Conservation (phyloP, 192 early-diverging fungal genomes). For the Geranomyces variabilis region DNA sequence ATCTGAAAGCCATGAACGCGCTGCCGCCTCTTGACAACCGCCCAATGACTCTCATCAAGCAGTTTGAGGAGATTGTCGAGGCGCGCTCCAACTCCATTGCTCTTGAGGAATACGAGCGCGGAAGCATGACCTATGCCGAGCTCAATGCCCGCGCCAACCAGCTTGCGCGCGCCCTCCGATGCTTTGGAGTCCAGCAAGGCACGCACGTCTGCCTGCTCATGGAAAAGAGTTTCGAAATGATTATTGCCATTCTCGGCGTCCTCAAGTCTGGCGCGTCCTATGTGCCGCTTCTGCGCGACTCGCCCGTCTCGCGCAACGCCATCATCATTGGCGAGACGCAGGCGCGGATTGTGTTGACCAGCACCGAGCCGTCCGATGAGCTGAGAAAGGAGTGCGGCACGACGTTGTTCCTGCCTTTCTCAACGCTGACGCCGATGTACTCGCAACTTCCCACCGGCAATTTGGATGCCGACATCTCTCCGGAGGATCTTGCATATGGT, state of each 20-base stretch:
- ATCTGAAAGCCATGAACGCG: neutral
- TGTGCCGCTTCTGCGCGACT: neutral
- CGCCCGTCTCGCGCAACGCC: neutral
- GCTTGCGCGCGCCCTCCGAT: slow-evolving; percentile 3
- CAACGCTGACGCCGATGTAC: neutral
- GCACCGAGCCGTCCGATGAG: no score
- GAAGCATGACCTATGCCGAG: slow-evolving; percentile 4
- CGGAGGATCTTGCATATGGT: neutral
- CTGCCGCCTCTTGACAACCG: neutral
- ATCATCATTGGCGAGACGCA: neutral
- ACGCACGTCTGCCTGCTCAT: neutral
- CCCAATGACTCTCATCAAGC: neutral
- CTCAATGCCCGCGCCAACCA: neutral
- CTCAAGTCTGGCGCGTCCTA: neutral
- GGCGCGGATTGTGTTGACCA: neutral
- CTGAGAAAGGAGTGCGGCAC: neutral
- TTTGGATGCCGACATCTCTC: neutral
- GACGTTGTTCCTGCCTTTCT: neutral
- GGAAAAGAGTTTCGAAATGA: neutral
- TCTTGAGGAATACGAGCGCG: neutral
- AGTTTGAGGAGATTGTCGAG: neutral
- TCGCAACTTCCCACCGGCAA: neutral
- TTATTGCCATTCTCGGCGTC: neutral
- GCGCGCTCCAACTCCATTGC: neutral
- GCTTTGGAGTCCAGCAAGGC: neutral